Evolutionary conservation across 768 basidiomycete genomes (phyloP).

Genomic region (Rhodotorula graminis): DNA sequence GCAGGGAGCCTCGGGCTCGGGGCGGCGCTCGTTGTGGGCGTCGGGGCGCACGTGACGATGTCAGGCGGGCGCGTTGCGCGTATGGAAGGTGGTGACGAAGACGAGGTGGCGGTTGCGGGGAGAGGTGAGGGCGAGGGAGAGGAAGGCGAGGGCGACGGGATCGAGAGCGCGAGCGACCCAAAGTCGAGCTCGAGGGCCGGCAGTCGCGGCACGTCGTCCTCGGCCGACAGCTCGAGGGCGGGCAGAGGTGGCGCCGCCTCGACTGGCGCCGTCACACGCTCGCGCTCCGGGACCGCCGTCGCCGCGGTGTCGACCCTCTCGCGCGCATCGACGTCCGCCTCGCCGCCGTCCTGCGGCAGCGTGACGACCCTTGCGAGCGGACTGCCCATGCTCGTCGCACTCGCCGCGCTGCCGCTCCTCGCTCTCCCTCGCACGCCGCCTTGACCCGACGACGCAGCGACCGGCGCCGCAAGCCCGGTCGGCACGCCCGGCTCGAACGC

Average conservation of each 20-base stretch:
- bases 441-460: no score
- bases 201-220: background rate
- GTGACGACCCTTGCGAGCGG: conserved; percentile 7
- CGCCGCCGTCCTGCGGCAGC: no score
- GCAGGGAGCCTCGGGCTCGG: background rate
- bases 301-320: background rate
- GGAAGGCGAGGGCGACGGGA: no score
- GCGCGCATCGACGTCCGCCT: background rate
- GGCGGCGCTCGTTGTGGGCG: background rate
- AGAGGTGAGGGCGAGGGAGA: no score
- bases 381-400: background rate
- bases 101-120: no score
- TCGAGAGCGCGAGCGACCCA: background rate
- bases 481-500: background rate
- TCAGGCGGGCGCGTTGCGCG: background rate
- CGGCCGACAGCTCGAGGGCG: no score
- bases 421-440: background rate
- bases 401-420: conserved; percentile 4
- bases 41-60: background rate
- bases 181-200: background rate
- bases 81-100: background rate
- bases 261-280: no score
- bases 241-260: no score
- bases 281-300: no score
- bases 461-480: background rate